Conservation (phyloP, 441 rosid genomes). For the Melastoma candidum region DNA sequence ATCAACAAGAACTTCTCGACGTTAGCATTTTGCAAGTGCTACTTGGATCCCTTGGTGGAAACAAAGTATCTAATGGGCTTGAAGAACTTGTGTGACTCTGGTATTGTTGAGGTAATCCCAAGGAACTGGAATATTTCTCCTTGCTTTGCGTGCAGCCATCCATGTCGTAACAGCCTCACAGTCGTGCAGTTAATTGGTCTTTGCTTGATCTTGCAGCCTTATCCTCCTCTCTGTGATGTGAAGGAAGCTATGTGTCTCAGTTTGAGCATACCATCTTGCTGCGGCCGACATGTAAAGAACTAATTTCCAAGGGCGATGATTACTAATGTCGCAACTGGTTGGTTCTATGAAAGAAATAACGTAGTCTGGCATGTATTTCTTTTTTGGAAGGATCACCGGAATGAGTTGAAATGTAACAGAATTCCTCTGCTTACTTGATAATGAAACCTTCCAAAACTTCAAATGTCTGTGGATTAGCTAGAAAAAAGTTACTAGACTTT, state of each 20-base stretch:
- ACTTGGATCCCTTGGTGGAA: slow-evolving; percentile 89
- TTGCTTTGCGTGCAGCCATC: too few species aligned
- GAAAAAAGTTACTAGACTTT: too few species aligned
- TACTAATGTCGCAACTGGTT: slow-evolving; percentile 23
- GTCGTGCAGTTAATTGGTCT: background rate
- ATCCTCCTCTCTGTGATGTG: slow-evolving; percentile 80
- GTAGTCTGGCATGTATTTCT: too few species aligned
- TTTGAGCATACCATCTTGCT: slow-evolving; percentile 88
- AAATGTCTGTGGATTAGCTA: too few species aligned
- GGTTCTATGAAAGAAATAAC: too few species aligned
- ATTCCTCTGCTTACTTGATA: too few species aligned
- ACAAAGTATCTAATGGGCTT: slow-evolving; percentile 79
- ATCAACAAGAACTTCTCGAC: slow-evolving; percentile 93
- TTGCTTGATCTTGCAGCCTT: slow-evolving; percentile 43
- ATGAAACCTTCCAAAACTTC: too few species aligned
- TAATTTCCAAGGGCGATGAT: slow-evolving; percentile 83
- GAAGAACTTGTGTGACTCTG: slow-evolving; percentile 75
- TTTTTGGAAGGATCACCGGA: too few species aligned
- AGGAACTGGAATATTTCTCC: background rate
- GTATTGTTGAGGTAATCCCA: slow-evolving; percentile 73
- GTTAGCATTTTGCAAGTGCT: slow-evolving; percentile 78
- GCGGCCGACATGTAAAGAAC: slow-evolving; percentile 97
- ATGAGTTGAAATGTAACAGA: too few species aligned
- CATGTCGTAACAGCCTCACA: background rate
- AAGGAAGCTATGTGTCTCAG: slow-evolving; percentile 94